Percentiles rank a stretch among this genome's conserved stretches.
Conservation (phyloP, 495 filamentous ascomycete species). For the Usnea hakonensis region DNA sequence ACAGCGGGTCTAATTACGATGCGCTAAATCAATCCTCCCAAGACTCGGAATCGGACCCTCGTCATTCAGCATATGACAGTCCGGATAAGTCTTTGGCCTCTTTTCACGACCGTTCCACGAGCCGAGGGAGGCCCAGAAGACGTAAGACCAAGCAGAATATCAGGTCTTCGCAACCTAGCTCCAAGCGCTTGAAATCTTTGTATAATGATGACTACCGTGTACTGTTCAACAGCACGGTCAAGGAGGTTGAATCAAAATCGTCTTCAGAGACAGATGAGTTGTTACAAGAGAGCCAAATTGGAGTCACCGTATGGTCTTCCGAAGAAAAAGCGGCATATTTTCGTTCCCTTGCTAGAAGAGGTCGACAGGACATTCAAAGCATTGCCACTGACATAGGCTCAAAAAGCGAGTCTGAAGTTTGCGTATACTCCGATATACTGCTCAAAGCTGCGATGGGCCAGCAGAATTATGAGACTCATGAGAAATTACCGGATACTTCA, state of each 20-base stretch:
- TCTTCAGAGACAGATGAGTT: slow-evolving; percentile 16
- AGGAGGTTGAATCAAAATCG: slow-evolving; percentile 28
- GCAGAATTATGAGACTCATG: slow-evolving; percentile 25
- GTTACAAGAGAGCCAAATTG: slow-evolving; percentile 48
- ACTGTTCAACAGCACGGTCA: slow-evolving; percentile 52
- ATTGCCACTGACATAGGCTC: slow-evolving; percentile 58
- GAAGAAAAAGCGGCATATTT: slow-evolving; percentile 67
- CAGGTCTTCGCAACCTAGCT: slow-evolving; percentile 18
- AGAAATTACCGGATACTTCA: slow-evolving; percentile 26
- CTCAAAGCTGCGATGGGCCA: slow-evolving; percentile 38
- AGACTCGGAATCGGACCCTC: neutral
- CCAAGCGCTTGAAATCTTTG: slow-evolving; percentile 23
- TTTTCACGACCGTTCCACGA: slow-evolving; percentile 4
- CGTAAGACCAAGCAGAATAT: slow-evolving; percentile 27
- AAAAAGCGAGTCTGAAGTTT: slow-evolving; percentile 69
- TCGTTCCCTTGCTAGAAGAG: slow-evolving; percentile 51
- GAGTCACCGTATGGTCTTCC: slow-evolving; percentile 58
- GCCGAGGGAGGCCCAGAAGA: slow-evolving; percentile 11
- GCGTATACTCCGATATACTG: slow-evolving; percentile 56
- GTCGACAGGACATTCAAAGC: slow-evolving; percentile 47
- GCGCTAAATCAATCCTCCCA: neutral
- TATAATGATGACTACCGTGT: slow-evolving; percentile 49
- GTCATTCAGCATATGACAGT: neutral
- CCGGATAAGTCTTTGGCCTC: neutral
- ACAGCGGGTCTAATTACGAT: neutral